These are phyloP conservation scores for Acacia acuminata DNA, from an alignment of 306 rosid genomes.

Conservation along the genomic window DNA sequence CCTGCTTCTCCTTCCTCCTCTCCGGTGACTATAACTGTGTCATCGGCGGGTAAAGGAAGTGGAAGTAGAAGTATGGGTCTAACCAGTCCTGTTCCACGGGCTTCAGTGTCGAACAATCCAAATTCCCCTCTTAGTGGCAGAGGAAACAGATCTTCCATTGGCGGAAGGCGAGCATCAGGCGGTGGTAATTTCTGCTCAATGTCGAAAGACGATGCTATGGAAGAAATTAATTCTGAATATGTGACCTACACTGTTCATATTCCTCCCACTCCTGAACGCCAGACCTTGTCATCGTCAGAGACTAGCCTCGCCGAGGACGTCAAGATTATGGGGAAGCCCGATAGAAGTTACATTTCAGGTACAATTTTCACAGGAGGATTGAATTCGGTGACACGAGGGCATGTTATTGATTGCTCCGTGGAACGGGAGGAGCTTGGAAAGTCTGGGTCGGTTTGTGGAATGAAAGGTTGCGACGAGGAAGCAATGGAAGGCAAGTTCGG, in stretches of 20 bases:
- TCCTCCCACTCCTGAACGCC: slow-evolving; percentile 88
- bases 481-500: slow-evolving; percentile 40
- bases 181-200: slow-evolving; percentile 41
- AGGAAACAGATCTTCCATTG: slow-evolving; percentile 40
- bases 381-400: slow-evolving; percentile 78
- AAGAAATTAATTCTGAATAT: slow-evolving; percentile 48
- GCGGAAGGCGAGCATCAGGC: slow-evolving; percentile 44
- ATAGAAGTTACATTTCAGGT: slow-evolving; percentile 60
- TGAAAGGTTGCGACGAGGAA: slow-evolving; percentile 75
- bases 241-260: slow-evolving; percentile 81
- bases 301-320: slow-evolving; percentile 51
- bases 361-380: slow-evolving; percentile 79
- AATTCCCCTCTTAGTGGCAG: slow-evolving; percentile 68
- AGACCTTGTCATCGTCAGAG: slow-evolving; percentile 53
- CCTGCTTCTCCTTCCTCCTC: slow-evolving; percentile 69
- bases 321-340: slow-evolving; percentile 29
- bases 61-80: slow-evolving; percentile 69
- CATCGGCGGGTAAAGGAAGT: slow-evolving; percentile 60
- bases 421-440: slow-evolving; percentile 34
- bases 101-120: slow-evolving; percentile 65
- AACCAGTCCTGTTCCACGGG: slow-evolving; percentile 73
- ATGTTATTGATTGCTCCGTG: slow-evolving; percentile 60
- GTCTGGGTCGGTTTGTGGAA: slow-evolving; percentile 52
- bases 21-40: slow-evolving; percentile 76
- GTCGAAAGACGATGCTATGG: slow-evolving; percentile 42